Base-by-base conservation (phyloP, 345 rosid genomes). In the Angophora floribunda region DNA sequence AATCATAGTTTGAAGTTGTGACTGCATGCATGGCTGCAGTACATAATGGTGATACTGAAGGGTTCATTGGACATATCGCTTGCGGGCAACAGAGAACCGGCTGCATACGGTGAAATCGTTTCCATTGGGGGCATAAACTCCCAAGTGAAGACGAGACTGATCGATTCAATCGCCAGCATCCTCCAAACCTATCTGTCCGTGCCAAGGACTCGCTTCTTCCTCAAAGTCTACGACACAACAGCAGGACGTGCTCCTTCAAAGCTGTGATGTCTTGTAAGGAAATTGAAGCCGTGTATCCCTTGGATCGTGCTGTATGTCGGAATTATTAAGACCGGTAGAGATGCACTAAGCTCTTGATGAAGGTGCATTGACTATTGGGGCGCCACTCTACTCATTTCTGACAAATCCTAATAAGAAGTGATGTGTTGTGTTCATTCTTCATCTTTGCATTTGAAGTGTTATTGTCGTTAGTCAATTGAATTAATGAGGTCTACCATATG, bases 101-200 rank as follows among this genome's bases (percentile, higher is more conserved):
- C 99, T 4, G 99, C 97, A 5, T 96, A 95, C 85, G 98, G 91
- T 2, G 98, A 97, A 92, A 87, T 97, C 6, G 95, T 97, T 2
- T 91, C 99, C 11, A 96, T 97, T 98, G 99, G 99, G 28, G 99
- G 99, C 52, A 97, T 97, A 47, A 93, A 91, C 89, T 90, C 67
- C 86, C 91, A 93, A 86, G 96, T 97, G 55, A 96, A 96, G 92
- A 93, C 93, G 90, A 88, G 92, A 5, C 90, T 97, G 47, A 96
- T 97, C 51, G 87, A 93, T 9, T 87, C 94, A 4, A 88, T 97
- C 41, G 99, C 99, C 16, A 82, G 93, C 32, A 89, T 97, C 87
- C 91, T 95, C 7, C 90, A 95, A 49, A 88, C 88, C 90, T 90
- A 86, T 26, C 65, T 96, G 19, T 91, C 93, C 14, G 93, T 97